Evolutionary conservation across 495 filamentous ascomycete species (phyloP), one percentile per base, ranked within the genome.

Genomic region (Podospora bellae-mahoneyi): DNA sequence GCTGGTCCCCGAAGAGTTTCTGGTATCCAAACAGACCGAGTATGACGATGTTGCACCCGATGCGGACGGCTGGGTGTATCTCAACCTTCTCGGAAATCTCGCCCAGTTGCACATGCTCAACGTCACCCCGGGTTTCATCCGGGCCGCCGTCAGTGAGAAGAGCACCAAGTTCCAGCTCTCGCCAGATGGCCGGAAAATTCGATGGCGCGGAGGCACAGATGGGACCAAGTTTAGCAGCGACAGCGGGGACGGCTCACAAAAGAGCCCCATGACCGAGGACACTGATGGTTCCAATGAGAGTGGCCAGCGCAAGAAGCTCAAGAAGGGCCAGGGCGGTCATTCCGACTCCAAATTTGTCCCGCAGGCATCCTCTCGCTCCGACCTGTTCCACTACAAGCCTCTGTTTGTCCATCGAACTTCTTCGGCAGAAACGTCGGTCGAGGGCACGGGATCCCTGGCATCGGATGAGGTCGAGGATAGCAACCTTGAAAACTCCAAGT

Each of bases 11-110:
- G 84, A 84, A 1, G 79, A 81, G 39, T 71, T 78, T 15, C 15
- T 74, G 48, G 54, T 64, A n/a, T 57, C 27, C 3, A 53, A 55
- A 34, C 69, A 71, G 34, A 1, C 59, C 9, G 64, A 54, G 54
- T 67, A 73, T 13, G 63, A 77, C 19, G 82, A 89, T 67, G 79
- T 84, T 30, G 80, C 81, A 44, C 79, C 83, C 18, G 80, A 85
- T 66, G 80, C 78, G 16, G 83, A 86, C 66, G 89, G 89, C 18
- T 94, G 91, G 91, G 85, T 94, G 15, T 93, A 91, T 72, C 83
- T 94, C n/a, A 93, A 93, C 71, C 79, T 94, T 19, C 83, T 94
- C 32, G 88, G 85, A 74, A 92, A 91, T 78, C 86, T 94, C 81
- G 91, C 91, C 2, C 91, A 94, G 76, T 80, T 94, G 23, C 90